These are phyloP conservation scores for Citrus mangshanensis DNA, from an alignment of 345 rosid species.

Conservation along the genomic window DNA sequence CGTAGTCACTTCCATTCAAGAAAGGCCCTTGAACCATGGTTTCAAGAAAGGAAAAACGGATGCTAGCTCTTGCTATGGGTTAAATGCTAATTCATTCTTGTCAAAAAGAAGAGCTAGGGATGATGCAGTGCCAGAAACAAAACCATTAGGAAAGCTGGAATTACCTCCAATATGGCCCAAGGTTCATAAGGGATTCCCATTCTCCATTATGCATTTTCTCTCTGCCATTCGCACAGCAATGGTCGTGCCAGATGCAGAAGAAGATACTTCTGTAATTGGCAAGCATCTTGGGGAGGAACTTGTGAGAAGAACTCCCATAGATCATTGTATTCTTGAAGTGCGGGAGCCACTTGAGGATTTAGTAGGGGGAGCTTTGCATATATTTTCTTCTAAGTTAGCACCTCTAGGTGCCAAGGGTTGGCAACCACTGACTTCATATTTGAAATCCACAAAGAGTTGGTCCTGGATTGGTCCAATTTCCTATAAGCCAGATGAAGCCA, in stretches of 20 bases:
- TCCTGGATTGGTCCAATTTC: conserved; percentile 81
- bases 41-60: conserved; percentile 6
- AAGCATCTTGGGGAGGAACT: conserved; percentile 26
- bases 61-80: background rate
- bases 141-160: conserved; percentile 25
- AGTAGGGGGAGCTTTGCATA: conserved; percentile 86
- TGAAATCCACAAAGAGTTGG: conserved; percentile 79
- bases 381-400: conserved; percentile 77
- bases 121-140: conserved; percentile 16
- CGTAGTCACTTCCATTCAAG: background rate
- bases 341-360: conserved; percentile 93
- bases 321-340: conserved; percentile 84
- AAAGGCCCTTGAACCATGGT: conserved; percentile 5
- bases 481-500: conserved; percentile 40
- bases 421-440: conserved; percentile 80
- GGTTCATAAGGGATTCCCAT: conserved; percentile 84
- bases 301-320: conserved; percentile 82
- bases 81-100: background rate
- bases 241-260: conserved; percentile 58
- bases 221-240: conserved; percentile 91
- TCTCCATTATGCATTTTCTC: conserved; percentile 91
- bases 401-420: conserved; percentile 96
- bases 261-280: conserved; percentile 27
- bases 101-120: background rate
- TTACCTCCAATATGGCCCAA: conserved; percentile 20